Evolutionary conservation across 306 rosid species (phyloP), one percentile per base, ranked within the genome.

Genomic region (Mucuna pruriens): DNA sequence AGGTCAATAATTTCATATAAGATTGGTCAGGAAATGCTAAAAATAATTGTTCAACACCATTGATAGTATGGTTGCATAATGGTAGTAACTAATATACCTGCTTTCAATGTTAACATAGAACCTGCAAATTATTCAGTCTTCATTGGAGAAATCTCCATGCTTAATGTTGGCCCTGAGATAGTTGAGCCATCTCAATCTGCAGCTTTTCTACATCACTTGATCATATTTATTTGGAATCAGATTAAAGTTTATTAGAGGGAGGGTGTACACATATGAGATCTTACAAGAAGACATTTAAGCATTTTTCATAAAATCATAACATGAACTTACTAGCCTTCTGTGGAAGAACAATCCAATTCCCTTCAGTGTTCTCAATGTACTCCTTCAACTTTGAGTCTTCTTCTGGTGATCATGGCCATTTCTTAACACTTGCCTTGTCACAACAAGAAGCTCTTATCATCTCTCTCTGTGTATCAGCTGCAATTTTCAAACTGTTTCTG

Each of bases 381-480:
- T 94, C 92, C 75, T 87, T 94, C 3, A 94, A 93, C 90, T 88
- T 87, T 10, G 89, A 73, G 69, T 94, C 98, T 88, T 94, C 98
- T 87, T 94, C 97, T 3, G 97, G 94, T 5, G 98, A 94, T 97
- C 98, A 94, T 70, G 98, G 98, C 48, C 98, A 97, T 78, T 91
- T 94, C 96, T 94, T 94, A 70, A 94, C 97, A 79, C 88, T 94
- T 58, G 98, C 91, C 76, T 94, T 94, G 89, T 94, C 98, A 81
- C 98, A 94, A 58, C 98, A 94, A 72, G 98, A 97, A 84, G 98
- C 97, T 74, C 97, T 92, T 51, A 97, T 97, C 98, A 92, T 94
- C 60, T 82, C 85, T 80, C 9, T 73, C 26, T 76, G 71, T 61
- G 26, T 81, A 29, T 73, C 38, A 11, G 15, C 22, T 16, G 7